Base-by-base conservation (phyloP, 2,329 filamentous ascomycete genomes). In the Cercospora nicotianae region DNA sequence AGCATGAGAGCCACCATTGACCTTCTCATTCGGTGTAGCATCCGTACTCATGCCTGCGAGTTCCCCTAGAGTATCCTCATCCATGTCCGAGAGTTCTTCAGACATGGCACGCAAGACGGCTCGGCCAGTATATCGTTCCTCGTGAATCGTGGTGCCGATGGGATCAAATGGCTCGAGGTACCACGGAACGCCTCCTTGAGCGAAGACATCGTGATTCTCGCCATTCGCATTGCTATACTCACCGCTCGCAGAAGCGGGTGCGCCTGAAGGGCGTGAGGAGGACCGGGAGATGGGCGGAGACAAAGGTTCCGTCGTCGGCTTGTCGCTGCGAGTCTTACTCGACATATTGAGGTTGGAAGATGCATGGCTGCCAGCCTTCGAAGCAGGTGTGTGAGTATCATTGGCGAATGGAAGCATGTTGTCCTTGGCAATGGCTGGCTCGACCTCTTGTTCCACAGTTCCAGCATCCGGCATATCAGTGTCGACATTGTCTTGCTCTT, bases 51-150 rank as follows among this genome's bases (percentile, higher is more conserved):
- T 69, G 12, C 63, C 60, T 26, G 69, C 74, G 67, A 79, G 72
- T 60, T 90, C 92, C 74, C 91, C 89, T 67, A 97, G 83, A 80
- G 94, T 92, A 62, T 96, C 93, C 72, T 97, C 94, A 74, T 96
- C 94, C 77, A 97, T 89, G 76, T 97, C 94, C 66, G 91, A 96
- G 23, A 97, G 84, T 64, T 77, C 76, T 79, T 97, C 94, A 74
- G 92, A 96, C 79, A 94, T 89, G 13, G 85, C 87, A 31, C 88
- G 84, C 72, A 88, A 82, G n/a, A 91, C 88, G 65, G 94, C 91
- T 36, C 89, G 86, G 1, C 90, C 91, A 0, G 87, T 88, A 84
- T 89, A 92, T 63, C 88, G 85, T 79, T 94, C 91, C 71, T 90
- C 90, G 65, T 91, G 84, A 9, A 94, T 87, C 0, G 90, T 94